Conservation (phyloP, 768 basidiomycete genomes). For the Nevesoporus exiguus region DNA sequence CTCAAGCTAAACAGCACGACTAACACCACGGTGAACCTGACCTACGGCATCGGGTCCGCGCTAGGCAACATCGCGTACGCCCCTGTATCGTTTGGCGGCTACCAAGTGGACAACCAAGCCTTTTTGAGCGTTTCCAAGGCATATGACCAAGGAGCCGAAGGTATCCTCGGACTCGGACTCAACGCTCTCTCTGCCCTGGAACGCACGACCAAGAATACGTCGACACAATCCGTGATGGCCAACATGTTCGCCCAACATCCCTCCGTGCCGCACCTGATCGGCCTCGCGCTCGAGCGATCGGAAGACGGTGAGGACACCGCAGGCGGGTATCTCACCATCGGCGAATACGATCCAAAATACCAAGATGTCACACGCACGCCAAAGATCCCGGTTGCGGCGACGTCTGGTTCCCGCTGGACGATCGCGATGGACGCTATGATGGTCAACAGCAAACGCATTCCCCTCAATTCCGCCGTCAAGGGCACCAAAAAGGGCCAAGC, state of each 20-base stretch:
- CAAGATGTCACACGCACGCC: conserved; percentile 29
- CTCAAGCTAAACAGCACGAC: conserved; percentile 31
- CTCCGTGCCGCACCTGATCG: conserved; percentile 37
- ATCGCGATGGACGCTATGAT: conserved; percentile 37
- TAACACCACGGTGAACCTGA: conserved; percentile 27
- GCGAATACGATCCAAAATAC: conserved; percentile 39
- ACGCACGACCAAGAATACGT: conserved; percentile 14
- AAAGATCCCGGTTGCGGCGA: conserved; percentile 34
- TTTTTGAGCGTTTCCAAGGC: conserved; percentile 24
- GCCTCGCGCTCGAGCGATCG: conserved; percentile 41
- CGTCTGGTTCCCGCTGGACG: conserved; percentile 39
- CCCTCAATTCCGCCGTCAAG: conserved; percentile 29
- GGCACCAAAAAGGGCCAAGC: conserved; percentile 31
- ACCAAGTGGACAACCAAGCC: conserved; percentile 27
- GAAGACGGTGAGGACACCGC: conserved; percentile 38
- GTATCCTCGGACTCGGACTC: conserved; percentile 29
- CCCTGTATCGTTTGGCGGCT: conserved; percentile 35
- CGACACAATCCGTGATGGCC: conserved; percentile 32
- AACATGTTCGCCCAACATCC: conserved; percentile 40
- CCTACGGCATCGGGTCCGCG: conserved; percentile 40
- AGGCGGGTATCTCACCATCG: conserved; percentile 41
- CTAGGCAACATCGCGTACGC: conserved; percentile 36
- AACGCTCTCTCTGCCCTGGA: conserved; percentile 23
- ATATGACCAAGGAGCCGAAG: conserved; percentile 13
- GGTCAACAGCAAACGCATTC: conserved; percentile 30